Evolutionary conservation across 2,329 filamentous ascomycete species (phyloP).

Genomic region (Hypoxylon rubiginosum): DNA sequence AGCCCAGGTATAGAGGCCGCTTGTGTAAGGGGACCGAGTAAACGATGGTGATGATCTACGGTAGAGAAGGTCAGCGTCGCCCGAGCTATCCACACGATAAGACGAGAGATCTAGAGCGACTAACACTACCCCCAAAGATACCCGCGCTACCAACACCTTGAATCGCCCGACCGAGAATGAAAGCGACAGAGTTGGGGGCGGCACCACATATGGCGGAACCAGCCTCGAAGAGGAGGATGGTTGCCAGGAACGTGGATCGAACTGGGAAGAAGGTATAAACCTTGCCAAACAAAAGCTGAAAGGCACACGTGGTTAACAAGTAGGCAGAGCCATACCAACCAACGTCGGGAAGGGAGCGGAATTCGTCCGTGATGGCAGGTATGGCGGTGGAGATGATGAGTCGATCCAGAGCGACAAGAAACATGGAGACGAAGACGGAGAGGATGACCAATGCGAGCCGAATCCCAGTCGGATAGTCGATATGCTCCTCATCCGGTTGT

Average conservation of each 20-base stretch:
- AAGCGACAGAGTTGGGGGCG: constrained; percentile 56
- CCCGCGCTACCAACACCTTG: constrained; percentile 57
- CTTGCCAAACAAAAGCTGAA: constrained; percentile 58
- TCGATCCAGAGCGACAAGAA: constrained; percentile 57
- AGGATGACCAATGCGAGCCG: constrained; percentile 52
- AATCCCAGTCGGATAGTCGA: constrained; percentile 53
- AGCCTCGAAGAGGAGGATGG: constrained; percentile 55
- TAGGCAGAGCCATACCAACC: constrained; percentile 58
- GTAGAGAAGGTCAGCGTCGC: background rate
- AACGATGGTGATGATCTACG: constrained; percentile 23
- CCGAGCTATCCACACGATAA: background rate
- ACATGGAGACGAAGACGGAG: constrained; percentile 55
- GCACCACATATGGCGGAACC: constrained; percentile 58
- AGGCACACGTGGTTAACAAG: constrained; percentile 54
- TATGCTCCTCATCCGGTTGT: constrained; percentile 32
- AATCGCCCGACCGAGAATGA: constrained; percentile 58
- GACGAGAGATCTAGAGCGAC: constrained; percentile 21
- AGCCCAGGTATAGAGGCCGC: constrained; percentile 53
- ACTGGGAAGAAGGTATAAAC: constrained; percentile 57
- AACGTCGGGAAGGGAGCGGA: constrained; percentile 55
- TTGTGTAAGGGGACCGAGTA: constrained; percentile 39
- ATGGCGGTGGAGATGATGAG: constrained; percentile 57
- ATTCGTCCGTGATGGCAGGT: constrained; percentile 56
- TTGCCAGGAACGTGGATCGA: constrained; percentile 51
- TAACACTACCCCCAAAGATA: constrained; percentile 55